Conservation (phyloP, 2,329 filamentous ascomycete species). For the Catunica adiposa region DNA sequence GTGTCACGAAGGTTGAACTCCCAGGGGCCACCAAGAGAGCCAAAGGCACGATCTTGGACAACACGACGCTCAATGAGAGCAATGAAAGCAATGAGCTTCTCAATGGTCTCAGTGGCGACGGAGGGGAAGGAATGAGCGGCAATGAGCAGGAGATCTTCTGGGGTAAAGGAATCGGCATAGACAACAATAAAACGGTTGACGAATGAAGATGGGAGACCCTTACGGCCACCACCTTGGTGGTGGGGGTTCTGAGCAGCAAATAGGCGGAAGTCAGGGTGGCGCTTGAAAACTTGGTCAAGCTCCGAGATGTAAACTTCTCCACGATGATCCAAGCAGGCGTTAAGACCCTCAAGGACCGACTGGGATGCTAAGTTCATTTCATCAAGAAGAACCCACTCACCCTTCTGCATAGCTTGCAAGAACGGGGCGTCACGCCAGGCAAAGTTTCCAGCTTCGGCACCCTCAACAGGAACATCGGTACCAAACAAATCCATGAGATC, state of each 20-base stretch:
- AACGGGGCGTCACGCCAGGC: conserved; percentile 94
- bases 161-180: conserved; percentile 77
- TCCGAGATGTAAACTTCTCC: conserved; percentile 93
- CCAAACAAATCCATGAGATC: conserved; percentile 96
- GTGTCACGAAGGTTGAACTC: conserved; percentile 90
- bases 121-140: conserved; percentile 60
- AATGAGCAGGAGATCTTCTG: conserved; percentile 67
- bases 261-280: conserved; percentile 77
- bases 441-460: conserved; percentile 78
- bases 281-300: conserved; percentile 80
- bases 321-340: conserved; percentile 90
- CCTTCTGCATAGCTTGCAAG: conserved; percentile 86
- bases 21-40: conserved; percentile 62
- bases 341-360: conserved; percentile 87
- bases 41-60: conserved; percentile 40
- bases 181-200: conserved; percentile 98
- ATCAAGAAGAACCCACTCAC: conserved; percentile 90
- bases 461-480: conserved; percentile 87
- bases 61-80: conserved; percentile 60
- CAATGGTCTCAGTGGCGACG: conserved; percentile 41
- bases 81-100: conserved; percentile 63
- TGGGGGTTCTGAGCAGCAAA: conserved; percentile 97
- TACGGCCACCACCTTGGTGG: conserved; percentile 87
- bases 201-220: conserved; percentile 86
- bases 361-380: conserved; percentile 99